These are phyloP conservation scores for Aleurites moluccanus DNA, from an alignment of 441 rosid genomes.

Conservation along the genomic window DNA sequence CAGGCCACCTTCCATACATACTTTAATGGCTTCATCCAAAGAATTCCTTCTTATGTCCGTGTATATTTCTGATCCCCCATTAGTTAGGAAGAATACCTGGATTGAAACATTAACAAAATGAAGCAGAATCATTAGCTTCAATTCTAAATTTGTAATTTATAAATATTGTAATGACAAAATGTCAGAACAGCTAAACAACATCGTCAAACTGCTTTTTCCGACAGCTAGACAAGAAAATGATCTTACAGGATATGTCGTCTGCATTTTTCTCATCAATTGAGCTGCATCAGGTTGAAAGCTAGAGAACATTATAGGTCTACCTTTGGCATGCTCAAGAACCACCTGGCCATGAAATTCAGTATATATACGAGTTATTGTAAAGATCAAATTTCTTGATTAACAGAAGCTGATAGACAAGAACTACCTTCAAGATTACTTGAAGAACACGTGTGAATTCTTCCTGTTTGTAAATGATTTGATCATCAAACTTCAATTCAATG, in stretches of 20 bases:
- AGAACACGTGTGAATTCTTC: slow-evolving; percentile 54
- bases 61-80: slow-evolving; percentile 68
- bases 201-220: too few species aligned
- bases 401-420: not conserved
- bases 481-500: slow-evolving; percentile 84
- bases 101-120: not conserved
- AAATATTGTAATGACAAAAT: not conserved
- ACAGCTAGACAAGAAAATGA: not conserved
- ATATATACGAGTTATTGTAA: not conserved
- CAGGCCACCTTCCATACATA: slow-evolving; percentile 70
- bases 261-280: slow-evolving; percentile 62
- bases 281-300: slow-evolving; percentile 92
- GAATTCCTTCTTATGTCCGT: slow-evolving; percentile 72
- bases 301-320: slow-evolving; percentile 72
- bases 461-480: slow-evolving; percentile 50
- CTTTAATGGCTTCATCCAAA: slow-evolving; percentile 65
- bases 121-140: not conserved
- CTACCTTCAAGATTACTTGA: slow-evolving; percentile 58
- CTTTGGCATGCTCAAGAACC: slow-evolving; percentile 49
- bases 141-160: not conserved
- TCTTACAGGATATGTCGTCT: slow-evolving; percentile 65
- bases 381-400: not conserved
- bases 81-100: slow-evolving; percentile 79
- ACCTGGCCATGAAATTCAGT: slow-evolving; percentile 38
- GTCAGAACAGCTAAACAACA: too few species aligned